These are phyloP conservation scores for Magnolia sinica DNA, from an alignment of 164 flowering plant genomes.

Conservation along the genomic window DNA sequence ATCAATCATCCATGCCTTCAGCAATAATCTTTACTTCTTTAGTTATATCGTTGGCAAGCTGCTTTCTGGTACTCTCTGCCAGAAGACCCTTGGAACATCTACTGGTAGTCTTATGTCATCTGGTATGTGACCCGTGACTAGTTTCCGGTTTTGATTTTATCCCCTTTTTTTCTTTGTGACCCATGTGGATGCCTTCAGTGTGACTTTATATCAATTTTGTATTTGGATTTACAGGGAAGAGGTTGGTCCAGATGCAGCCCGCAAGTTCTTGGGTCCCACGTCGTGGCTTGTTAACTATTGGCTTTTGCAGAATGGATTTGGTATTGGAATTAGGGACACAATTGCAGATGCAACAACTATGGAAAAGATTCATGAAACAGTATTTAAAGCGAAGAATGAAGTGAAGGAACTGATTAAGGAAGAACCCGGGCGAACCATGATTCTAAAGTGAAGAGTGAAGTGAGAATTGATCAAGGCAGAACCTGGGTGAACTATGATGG, in stretches of 20 bases:
- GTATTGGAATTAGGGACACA: conserved; percentile 98
- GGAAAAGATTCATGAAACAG: conserved; percentile 91
- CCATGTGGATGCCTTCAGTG: conserved; percentile 2
- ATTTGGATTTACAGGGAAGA: conserved; percentile 67
- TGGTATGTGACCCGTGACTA: conserved; percentile 44
- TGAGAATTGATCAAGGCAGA: no score
- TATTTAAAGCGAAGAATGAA: conserved; percentile 74
- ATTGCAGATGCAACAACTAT: conserved; percentile 96
- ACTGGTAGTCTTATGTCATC: conserved; percentile 95
- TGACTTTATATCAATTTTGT: not conserved
- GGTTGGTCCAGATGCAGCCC: conserved; percentile 99
- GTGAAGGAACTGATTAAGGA: conserved; percentile 86
- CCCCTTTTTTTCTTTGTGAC: not conserved
- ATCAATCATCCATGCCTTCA: no score
- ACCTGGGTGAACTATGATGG: conserved; percentile 62
- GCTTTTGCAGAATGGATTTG: conserved; percentile 91
- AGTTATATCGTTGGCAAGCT: conserved; percentile 52
- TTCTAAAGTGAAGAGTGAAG: no score
- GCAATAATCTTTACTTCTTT: no score
- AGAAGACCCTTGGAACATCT: conserved; percentile 92
- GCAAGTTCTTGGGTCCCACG: conserved; percentile 95
- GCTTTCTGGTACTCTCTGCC: conserved; percentile 89
- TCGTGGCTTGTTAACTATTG: conserved; percentile 99
- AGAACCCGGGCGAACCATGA: conserved; percentile 72
- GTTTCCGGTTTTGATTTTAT: not conserved